phyloP scores from a whole-genome alignment of 768 basidiomycete genomes.

The Mycena latifolia region DNA sequence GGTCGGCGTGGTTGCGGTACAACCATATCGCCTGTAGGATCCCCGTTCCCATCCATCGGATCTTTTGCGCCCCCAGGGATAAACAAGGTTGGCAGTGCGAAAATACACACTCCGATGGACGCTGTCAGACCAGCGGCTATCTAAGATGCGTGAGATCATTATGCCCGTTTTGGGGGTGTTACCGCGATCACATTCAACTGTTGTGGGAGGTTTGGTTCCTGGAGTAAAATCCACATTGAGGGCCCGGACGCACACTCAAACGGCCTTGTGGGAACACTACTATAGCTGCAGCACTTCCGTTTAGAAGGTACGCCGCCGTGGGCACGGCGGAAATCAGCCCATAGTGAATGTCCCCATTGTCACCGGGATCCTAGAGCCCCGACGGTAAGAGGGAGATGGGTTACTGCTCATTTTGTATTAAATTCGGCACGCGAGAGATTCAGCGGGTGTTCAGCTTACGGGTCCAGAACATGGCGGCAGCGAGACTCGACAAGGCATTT shows the following conservation, averaged over 20 bases:
- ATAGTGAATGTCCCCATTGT: background rate
- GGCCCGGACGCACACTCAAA: background rate
- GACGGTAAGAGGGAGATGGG: background rate
- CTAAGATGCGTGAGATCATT: background rate
- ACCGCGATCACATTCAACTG: background rate
- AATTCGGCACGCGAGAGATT: background rate
- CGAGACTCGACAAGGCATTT: background rate
- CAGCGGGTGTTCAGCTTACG: background rate
- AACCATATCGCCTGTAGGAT: background rate
- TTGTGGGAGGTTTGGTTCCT: background rate
- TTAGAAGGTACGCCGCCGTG: no score
- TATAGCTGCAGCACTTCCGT: background rate
- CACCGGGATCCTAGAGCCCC: background rate
- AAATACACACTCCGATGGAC: background rate
- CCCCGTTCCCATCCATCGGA: background rate
- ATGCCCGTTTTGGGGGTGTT: background rate
- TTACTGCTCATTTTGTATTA: background rate
- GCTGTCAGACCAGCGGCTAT: background rate
- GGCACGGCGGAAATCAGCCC: no score
- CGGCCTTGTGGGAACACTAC: background rate
- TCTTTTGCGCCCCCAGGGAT: background rate
- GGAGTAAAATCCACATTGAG: background rate
- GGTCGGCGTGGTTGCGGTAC: background rate
- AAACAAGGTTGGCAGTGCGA: background rate
- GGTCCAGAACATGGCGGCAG: background rate